Evolutionary conservation across 2,329 filamentous ascomycete species (phyloP).

Genomic region (Xylaria polymorpha): DNA sequence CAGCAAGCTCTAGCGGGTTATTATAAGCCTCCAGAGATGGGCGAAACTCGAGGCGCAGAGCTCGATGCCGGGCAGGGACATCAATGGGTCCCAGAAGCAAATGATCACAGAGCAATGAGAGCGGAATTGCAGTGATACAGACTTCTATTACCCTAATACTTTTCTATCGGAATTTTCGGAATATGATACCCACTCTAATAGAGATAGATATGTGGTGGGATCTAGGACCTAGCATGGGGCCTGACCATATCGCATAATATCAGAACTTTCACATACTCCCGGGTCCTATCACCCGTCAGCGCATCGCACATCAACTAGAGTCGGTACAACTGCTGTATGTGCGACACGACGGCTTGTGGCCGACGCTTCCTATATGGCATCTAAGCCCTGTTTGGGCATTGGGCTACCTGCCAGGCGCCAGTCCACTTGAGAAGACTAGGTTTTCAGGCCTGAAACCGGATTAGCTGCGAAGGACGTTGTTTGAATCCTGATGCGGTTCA

Average conservation of each 20-base stretch:
- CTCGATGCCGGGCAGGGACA: constrained; percentile 33
- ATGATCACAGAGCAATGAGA: constrained; percentile 6
- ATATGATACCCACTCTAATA: constrained; percentile 32
- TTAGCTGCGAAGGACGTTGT: background rate
- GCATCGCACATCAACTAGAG: background rate
- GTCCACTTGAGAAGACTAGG: background rate
- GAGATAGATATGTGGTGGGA: constrained; percentile 10
- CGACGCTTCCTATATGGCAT: background rate
- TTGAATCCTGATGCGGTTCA: background rate
- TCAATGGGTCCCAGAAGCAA: constrained; percentile 23
- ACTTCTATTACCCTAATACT: background rate
- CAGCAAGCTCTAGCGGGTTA: constrained; percentile 23
- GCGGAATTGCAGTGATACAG: constrained; percentile 28
- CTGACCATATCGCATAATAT: background rate
- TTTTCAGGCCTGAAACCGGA: background rate
- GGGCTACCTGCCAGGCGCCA: background rate
- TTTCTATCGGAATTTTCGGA: constrained; percentile 8
- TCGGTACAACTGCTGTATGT: background rate
- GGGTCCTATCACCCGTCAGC: background rate
- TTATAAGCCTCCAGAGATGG: constrained; percentile 24
- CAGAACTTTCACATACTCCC: background rate
- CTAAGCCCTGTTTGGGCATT: background rate
- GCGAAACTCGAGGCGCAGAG: constrained; percentile 26
- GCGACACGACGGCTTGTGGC: background rate
- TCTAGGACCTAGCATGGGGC: background rate